A percentile compares a stretch with the other conserved stretches of the same genome.
These are phyloP conservation scores for Daldinia vernicosa DNA, from an alignment of 495 filamentous ascomycete species.

Conservation along the genomic window DNA sequence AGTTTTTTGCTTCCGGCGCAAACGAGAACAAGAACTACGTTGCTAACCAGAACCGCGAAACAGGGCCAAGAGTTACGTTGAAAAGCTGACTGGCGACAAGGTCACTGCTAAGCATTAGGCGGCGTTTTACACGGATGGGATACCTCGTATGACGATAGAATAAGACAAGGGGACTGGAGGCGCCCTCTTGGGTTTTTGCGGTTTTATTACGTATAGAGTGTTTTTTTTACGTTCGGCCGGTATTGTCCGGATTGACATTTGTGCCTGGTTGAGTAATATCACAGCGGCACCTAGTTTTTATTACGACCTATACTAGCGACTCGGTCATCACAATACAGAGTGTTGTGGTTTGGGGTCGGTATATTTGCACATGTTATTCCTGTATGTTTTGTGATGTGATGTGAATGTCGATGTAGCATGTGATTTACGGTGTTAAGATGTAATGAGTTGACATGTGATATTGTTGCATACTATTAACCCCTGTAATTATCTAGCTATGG, in stretches of 20 bases:
- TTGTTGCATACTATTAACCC: neutral
- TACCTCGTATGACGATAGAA: conserved; percentile 26
- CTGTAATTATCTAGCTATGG: neutral
- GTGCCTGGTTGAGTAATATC: neutral
- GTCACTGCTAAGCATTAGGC: conserved; percentile 97
- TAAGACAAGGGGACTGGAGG: neutral
- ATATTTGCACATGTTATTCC: conserved; percentile 1
- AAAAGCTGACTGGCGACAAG: conserved; percentile 92
- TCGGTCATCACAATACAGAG: conserved; percentile 13
- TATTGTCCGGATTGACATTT: neutral
- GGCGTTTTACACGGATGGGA: conserved; percentile 43
- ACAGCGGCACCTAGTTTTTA: conserved; percentile 3
- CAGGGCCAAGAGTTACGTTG: conserved; percentile 96
- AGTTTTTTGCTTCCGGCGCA: conserved; percentile 53
- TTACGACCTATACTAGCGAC: conserved; percentile 12
- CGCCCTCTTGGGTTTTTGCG: neutral
- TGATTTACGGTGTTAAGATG: neutral
- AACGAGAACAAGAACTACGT: conserved; percentile 9
- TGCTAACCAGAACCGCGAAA: conserved; percentile 42
- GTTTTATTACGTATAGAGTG: neutral
- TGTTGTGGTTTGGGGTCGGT: conserved; percentile 15
- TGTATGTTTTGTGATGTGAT: conserved; percentile 1
- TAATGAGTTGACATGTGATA: neutral
- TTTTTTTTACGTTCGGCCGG: neutral
- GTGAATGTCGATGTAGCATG: conserved; percentile 5